Percentiles rank a stretch among this genome's conserved stretches.
Evolutionary conservation across 2,329 filamentous ascomycete species (phyloP).

Genomic region (Fusarium chaquense): DNA sequence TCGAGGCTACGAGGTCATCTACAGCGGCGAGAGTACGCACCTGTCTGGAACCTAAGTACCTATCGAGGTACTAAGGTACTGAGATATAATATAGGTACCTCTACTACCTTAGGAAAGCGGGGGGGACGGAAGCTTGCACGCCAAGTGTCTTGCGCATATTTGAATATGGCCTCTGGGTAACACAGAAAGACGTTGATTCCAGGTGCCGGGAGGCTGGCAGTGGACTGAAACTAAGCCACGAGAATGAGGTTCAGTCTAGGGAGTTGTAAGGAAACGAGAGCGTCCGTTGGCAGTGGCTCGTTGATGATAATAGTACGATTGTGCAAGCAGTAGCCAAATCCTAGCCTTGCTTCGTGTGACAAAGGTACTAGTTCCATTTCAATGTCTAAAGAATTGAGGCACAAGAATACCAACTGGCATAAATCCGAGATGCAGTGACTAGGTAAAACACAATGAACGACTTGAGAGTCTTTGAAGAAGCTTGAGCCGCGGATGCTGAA

Average conservation of each 20-base stretch:
- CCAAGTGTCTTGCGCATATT: background rate
- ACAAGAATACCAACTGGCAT: conserved; percentile 4
- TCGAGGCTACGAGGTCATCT: background rate
- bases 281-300: background rate
- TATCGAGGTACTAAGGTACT: no score
- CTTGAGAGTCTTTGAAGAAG: background rate
- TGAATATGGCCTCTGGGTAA: conserved; percentile 3
- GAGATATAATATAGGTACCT: no score
- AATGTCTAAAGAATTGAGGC: background rate
- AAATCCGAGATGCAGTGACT: background rate
- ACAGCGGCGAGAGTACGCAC: background rate
- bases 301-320: background rate
- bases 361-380: background rate
- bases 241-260: background rate
- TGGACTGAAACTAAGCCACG: conserved; percentile 7
- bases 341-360: no score
- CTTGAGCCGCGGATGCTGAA: no score
- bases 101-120: background rate
- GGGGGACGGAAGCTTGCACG: background rate
- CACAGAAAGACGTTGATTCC: background rate
- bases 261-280: background rate
- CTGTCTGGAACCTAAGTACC: no score
- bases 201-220: conserved; percentile 24
- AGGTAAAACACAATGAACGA: background rate
- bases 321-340: no score